Evolutionary conservation across 2,329 filamentous ascomycete genomes (phyloP), one percentile per base, ranked within the genome.

Genomic region (Paecilomyces sp.): DNA sequence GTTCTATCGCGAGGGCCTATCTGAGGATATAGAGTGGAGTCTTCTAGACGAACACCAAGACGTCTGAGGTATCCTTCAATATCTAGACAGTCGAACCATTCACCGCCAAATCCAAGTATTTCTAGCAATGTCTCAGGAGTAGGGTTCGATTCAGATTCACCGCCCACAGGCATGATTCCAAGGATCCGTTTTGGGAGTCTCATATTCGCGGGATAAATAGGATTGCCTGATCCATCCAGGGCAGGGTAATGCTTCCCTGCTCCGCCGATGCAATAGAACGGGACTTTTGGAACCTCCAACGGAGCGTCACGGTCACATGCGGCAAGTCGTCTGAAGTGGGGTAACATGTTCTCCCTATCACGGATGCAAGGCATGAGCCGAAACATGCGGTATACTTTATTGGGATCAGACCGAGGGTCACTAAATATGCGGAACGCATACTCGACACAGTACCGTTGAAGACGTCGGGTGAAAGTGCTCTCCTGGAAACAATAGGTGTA

Each of bases 21-120:
- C 25, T 53, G 22, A 25, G 51, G 22, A 30, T 28, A 53, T 25
- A 53, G 18, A 53, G 9, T 28, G 4, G 18, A 28, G 24, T 41
- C 36, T n/a, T 51, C 36, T 8, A 57, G 25, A 31, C 33, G n/a
- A 24, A 57, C 55, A 22, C 55, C 55, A 13, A 15, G 7, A 63
- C 80, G 22, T 50, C 81, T 82, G 2, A 95, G 76, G 68, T 92
- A 94, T 12, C 83, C 80, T 72, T 94, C 88, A 0, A 92, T 86
- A 70, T 94, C 91, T 61, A 90, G 83, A 0, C 86, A 77, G 68
- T 94, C 90, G 65, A 89, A 90, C 79, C 90, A 94, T 56, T 90
- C 84, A 3, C 89, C 89, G 61, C 88, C 83, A 62, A 87, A 89
- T 0, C 85, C 88, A 0, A 83, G 80, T 7, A 87, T 60, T 4